Evolutionary conservation across 495 filamentous ascomycete genomes (phyloP).

Genomic region (Diplogelasinospora grovesii): DNA sequence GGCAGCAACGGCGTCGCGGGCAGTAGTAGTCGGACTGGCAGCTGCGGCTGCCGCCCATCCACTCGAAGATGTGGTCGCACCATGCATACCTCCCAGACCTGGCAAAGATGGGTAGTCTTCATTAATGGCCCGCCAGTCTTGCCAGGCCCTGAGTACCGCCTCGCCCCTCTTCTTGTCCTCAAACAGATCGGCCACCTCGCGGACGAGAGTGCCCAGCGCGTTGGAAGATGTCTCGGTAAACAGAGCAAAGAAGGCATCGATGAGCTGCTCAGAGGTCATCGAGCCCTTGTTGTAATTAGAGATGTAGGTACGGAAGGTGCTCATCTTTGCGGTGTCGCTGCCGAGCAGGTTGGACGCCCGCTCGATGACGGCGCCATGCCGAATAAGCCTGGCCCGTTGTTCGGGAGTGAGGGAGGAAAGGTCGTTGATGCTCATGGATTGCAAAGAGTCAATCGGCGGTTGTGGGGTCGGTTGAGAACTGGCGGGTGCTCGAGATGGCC

Average conservation of each 20-base stretch:
- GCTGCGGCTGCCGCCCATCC: conserved; percentile 48
- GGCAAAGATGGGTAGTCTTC: conserved; percentile 94
- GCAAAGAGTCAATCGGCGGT: conserved; percentile 28
- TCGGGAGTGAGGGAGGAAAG: conserved; percentile 51
- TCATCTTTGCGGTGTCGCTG: conserved; percentile 64
- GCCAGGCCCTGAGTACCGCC: conserved; percentile 73
- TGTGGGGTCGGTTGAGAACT: conserved; percentile 48
- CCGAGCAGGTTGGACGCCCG: conserved; percentile 73
- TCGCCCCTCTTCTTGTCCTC: conserved; percentile 70
- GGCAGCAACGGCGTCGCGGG: conserved; percentile 16
- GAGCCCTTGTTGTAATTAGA: conserved; percentile 63
- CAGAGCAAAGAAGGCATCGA: conserved; percentile 72
- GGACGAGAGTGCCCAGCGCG: conserved; percentile 82
- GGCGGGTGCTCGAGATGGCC: no score
- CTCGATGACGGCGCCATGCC: conserved; percentile 74
- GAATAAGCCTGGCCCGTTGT: conserved; percentile 71
- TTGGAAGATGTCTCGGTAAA: conserved; percentile 68
- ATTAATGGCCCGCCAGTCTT: conserved; percentile 89
- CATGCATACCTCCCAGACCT: conserved; percentile 54
- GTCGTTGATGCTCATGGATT: conserved; percentile 34
- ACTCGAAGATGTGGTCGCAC: conserved; percentile 37
- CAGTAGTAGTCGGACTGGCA: conserved; percentile 28
- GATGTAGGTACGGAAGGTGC: conserved; percentile 68
- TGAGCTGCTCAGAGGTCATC: conserved; percentile 64
- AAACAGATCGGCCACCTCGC: conserved; percentile 89